Evolutionary conservation across 148 eudicot genomes (phyloP).

Genomic region (Beta vulgaris): DNA sequence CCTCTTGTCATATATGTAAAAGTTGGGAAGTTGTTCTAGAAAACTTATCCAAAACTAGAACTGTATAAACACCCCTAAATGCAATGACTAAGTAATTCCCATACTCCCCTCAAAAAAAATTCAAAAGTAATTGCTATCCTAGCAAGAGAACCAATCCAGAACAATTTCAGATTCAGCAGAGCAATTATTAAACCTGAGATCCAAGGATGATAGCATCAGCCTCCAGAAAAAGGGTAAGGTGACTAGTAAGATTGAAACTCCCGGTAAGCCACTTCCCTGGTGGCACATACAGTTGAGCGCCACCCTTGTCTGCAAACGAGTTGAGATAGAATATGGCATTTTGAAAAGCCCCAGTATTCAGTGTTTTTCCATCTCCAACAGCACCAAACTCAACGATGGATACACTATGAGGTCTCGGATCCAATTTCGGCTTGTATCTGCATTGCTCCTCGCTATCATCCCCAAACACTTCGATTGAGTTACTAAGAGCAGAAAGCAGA

Average conservation of each 20-base stretch:
- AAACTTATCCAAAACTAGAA: neutral
- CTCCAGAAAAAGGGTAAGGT: conserved; percentile 64
- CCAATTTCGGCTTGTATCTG: conserved; percentile 39
- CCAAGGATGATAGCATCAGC: conserved; percentile 53
- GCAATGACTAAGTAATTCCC: neutral
- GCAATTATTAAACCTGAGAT: conserved; percentile 46
- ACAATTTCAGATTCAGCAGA: neutral
- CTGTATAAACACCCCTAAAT: neutral
- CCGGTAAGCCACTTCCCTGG: conserved; percentile 58
- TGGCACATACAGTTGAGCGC: conserved; percentile 60
- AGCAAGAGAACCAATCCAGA: neutral
- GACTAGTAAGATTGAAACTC: conserved; percentile 60
- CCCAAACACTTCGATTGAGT: conserved; percentile 25
- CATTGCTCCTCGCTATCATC: conserved; percentile 40
- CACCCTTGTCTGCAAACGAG: conserved; percentile 63
- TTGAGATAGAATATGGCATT: conserved; percentile 62
- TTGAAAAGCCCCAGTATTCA: conserved; percentile 56
- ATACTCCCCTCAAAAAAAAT: too few species aligned
- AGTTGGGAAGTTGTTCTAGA: neutral
- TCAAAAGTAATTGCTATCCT: neutral
- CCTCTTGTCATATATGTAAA: too few species aligned
- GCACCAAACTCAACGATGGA: conserved; percentile 64
- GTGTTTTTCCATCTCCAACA: conserved; percentile 55
- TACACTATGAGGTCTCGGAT: conserved; percentile 59
- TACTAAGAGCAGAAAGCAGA: conserved; percentile 35